Conservation (phyloP, 2,329 filamentous ascomycete species). For the Clarireedia paspali region DNA sequence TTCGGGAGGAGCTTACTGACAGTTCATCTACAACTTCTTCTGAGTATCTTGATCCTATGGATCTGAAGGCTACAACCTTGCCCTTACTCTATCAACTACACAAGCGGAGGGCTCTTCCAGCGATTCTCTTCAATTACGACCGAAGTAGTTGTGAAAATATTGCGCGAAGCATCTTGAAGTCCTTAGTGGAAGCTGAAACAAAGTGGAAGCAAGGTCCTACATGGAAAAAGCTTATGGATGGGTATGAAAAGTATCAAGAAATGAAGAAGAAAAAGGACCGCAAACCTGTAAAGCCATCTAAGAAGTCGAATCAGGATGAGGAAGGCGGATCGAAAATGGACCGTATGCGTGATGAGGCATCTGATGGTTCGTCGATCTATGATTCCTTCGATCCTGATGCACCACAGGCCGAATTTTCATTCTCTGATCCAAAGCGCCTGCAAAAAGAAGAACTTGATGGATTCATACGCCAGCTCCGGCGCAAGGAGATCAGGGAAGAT, state of each 20-base stretch:
- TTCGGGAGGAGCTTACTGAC: background rate
- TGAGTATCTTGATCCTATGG: constrained; percentile 22
- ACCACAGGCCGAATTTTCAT: constrained; percentile 56
- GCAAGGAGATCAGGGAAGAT: constrained; percentile 40
- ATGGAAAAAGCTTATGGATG: constrained; percentile 54
- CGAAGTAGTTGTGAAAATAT: constrained; percentile 56
- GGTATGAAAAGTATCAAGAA: constrained; percentile 51
- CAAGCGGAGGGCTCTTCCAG: constrained; percentile 57
- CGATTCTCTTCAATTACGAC: constrained; percentile 73
- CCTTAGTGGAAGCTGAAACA: constrained; percentile 47
- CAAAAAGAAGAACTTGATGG: constrained; percentile 49
- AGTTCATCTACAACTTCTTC: constrained; percentile 16
- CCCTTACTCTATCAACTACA: constrained; percentile 54
- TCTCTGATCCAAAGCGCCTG: constrained; percentile 55
- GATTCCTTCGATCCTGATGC: constrained; percentile 60
- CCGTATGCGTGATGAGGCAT: constrained; percentile 46
- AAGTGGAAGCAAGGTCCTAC: constrained; percentile 47
- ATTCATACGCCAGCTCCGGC: constrained; percentile 43
- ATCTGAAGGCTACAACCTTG: constrained; percentile 40
- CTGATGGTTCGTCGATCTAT: constrained; percentile 47
- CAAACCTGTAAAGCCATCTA: constrained; percentile 34
- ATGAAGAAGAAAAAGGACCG: constrained; percentile 36
- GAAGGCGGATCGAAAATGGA: constrained; percentile 48
- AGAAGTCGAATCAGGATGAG: constrained; percentile 39
- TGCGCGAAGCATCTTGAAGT: constrained; percentile 40